Evolutionary conservation across 352 stramenopile genomes (phyloP).

Genomic region (Phytopythium helicoides): DNA sequence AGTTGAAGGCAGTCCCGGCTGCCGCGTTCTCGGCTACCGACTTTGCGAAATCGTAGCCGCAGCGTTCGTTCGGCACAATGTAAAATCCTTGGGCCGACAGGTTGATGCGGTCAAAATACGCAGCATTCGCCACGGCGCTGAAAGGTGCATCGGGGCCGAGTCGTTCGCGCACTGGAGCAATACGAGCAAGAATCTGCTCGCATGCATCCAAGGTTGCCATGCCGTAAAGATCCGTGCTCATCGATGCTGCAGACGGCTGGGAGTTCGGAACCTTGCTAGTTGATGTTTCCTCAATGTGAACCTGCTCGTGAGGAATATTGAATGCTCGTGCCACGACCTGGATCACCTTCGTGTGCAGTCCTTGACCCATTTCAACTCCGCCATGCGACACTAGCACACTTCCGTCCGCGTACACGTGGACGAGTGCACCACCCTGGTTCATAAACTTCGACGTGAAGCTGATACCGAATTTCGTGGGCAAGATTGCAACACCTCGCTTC

Average conservation of each 20-base stretch:
- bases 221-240: constrained; percentile 96
- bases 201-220: constrained; percentile 97
- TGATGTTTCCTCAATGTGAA: constrained; percentile 94
- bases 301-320: constrained; percentile 87
- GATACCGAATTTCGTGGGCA: constrained; percentile 95
- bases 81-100: constrained; percentile 97
- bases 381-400: constrained; percentile 95
- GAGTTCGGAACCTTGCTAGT: constrained; percentile 95
- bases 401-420: constrained; percentile 95
- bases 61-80: constrained; percentile 88
- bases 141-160: constrained; percentile 78
- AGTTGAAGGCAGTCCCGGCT: constrained; percentile 92
- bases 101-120: constrained; percentile 93
- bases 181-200: constrained; percentile 91
- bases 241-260: constrained; percentile 92
- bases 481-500: constrained; percentile 88
- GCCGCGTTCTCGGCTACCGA: constrained; percentile 87
- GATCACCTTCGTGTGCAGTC: constrained; percentile 95
- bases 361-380: constrained; percentile 98
- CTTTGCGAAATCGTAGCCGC: constrained; percentile 92
- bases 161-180: constrained; percentile 83
- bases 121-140: constrained; percentile 78
- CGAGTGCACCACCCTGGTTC: constrained; percentile 95
- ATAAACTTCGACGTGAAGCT: constrained; percentile 97
- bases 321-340: constrained; percentile 90